Conservation (phyloP, 768 basidiomycete species). For the Pleurotus tuber-regium region DNA sequence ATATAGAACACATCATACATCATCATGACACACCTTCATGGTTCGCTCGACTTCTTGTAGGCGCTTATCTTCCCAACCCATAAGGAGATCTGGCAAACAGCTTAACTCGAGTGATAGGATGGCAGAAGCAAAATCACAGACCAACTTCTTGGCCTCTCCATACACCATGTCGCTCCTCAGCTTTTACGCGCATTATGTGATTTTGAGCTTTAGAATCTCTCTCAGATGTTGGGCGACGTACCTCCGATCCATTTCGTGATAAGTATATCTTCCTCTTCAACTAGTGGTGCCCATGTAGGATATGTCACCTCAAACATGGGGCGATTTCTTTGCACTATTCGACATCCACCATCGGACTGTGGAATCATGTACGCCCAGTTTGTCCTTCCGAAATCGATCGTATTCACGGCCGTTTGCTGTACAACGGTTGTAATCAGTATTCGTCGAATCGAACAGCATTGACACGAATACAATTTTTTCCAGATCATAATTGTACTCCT, state of each 20-base stretch:
- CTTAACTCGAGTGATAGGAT: not conserved
- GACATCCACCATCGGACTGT: constrained; percentile 25
- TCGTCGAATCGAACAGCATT: not conserved
- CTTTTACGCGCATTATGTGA: not conserved
- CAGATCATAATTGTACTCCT: constrained; percentile 8
- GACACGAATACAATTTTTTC: constrained; percentile 3
- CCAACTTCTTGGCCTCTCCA: constrained; percentile 39
- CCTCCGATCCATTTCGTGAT: constrained; percentile 28
- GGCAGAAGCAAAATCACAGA: constrained; percentile 13
- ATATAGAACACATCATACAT: constrained; percentile 26
- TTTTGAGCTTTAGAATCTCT: not conserved
- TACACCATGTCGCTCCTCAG: constrained; percentile 28
- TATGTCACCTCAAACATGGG: constrained; percentile 24
- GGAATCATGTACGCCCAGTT: constrained; percentile 35
- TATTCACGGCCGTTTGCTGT: constrained; percentile 27
- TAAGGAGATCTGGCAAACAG: constrained; percentile 26
- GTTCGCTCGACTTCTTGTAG: constrained; percentile 23
- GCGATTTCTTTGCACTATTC: constrained; percentile 26
- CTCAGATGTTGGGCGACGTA: not conserved
- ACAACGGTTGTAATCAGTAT: not conserved
- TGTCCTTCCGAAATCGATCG: constrained; percentile 29
- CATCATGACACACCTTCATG: constrained; percentile 27
- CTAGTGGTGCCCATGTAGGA: constrained; percentile 32
- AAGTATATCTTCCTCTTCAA: constrained; percentile 34
- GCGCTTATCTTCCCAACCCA: constrained; percentile 27